Conservation (phyloP, 1,284 basidiomycete genomes). For the Sporisorium scitamineum region DNA sequence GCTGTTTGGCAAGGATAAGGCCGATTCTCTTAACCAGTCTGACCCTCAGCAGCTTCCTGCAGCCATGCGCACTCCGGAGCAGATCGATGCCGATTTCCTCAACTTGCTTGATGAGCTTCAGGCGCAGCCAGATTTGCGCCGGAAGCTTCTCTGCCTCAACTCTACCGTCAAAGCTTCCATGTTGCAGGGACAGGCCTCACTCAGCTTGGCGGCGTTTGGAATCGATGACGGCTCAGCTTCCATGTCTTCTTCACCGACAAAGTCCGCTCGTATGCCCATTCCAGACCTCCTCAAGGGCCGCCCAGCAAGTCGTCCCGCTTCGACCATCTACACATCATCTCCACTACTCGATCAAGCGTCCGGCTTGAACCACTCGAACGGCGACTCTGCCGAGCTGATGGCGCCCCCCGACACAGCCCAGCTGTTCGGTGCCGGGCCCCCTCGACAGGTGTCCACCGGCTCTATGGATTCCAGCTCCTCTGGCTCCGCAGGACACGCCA, state of each 20-base stretch:
- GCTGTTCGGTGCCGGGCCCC: constrained; percentile 46
- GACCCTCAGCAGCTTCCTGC: constrained; percentile 9
- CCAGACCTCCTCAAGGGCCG: constrained; percentile 35
- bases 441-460: constrained; percentile 30
- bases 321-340: constrained; percentile 22
- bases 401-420: constrained; percentile 46
- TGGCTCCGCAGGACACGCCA: constrained; percentile 7
- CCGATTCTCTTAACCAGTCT: constrained; percentile 31
- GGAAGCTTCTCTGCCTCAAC: constrained; percentile 82
- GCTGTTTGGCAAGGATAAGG: constrained; percentile 43
- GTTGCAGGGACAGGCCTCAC: constrained; percentile 82
- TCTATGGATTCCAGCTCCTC: constrained; percentile 29
- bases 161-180: constrained; percentile 87
- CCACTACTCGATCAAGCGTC: constrained; percentile 10
- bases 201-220: constrained; percentile 72
- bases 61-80: constrained; percentile 25
- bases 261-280: constrained; percentile 43
- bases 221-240: constrained; percentile 11
- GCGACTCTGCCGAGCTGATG: constrained; percentile 34
- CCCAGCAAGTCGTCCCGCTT: constrained; percentile 19
- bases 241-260: constrained; percentile 20
- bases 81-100: constrained; percentile 59
- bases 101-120: constrained; percentile 69
- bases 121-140: constrained; percentile 80
- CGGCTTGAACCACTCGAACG: not conserved